Percentiles rank a stretch among this genome's conserved stretches.
These are phyloP conservation scores for Dendrostoma leiphaemia DNA, from an alignment of 2,329 filamentous ascomycete genomes.

Conservation along the genomic window DNA sequence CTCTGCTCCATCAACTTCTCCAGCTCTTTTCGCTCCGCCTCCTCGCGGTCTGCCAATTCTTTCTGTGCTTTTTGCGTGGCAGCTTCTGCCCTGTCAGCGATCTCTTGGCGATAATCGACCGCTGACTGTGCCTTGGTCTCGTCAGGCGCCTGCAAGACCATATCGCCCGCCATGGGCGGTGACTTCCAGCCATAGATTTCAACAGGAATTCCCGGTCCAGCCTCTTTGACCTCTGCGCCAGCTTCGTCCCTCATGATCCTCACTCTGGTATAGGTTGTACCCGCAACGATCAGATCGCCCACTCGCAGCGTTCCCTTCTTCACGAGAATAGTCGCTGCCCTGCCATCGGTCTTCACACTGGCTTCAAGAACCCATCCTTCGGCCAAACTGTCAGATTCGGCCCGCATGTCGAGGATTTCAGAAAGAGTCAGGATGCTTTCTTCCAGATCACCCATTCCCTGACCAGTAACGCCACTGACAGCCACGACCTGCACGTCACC, in stretches of 20 bases:
- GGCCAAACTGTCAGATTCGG: slow-evolving; percentile 70
- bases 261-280: slow-evolving; percentile 84
- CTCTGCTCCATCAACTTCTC: slow-evolving; percentile 34
- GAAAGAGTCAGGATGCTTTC: slow-evolving; percentile 84
- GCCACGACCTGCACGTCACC: slow-evolving; percentile 90
- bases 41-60: slow-evolving; percentile 61
- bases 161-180: slow-evolving; percentile 76
- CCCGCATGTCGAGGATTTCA: slow-evolving; percentile 87
- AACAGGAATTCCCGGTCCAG: slow-evolving; percentile 83
- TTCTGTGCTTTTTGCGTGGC: slow-evolving; percentile 79
- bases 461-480: slow-evolving; percentile 90
- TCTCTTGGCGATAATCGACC: slow-evolving; percentile 71
- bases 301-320: slow-evolving; percentile 79
- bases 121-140: slow-evolving; percentile 79
- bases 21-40: slow-evolving; percentile 41
- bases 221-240: slow-evolving; percentile 68
- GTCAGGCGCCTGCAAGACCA: slow-evolving; percentile 77
- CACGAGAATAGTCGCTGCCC: slow-evolving; percentile 84
- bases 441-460: slow-evolving; percentile 88
- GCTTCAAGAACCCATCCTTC: slow-evolving; percentile 96
- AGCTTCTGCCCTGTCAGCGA: slow-evolving; percentile 67
- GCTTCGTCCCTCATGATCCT: slow-evolving; percentile 82
- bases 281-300: slow-evolving; percentile 84
- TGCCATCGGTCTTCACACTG: slow-evolving; percentile 79
- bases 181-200: slow-evolving; percentile 89